A percentile compares a stretch with the other conserved stretches of the same genome.
Conservation (phyloP, 2,329 filamentous ascomycete genomes). For the Dactylellina haptotyla region DNA sequence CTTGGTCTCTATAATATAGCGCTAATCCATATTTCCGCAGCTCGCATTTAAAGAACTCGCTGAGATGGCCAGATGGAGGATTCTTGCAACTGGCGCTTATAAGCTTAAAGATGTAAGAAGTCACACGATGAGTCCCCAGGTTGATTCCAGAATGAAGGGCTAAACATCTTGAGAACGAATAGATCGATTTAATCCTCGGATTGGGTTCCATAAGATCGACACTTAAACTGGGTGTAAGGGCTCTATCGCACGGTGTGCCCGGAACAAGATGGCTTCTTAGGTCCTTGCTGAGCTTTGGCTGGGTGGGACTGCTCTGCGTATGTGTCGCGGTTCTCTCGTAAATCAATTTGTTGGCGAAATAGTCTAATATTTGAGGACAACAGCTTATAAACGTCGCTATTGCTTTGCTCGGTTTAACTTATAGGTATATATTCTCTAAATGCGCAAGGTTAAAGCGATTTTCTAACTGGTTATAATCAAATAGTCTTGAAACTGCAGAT, state of each 20-base stretch:
- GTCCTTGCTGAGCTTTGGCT: constrained; percentile 1
- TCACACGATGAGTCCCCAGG: too few relatives aligned
- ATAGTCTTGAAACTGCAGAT: constrained; percentile 1
- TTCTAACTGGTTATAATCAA: background rate
- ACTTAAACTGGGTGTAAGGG: constrained; percentile 1
- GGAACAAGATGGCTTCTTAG: background rate
- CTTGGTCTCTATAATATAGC: background rate
- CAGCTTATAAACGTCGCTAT: constrained; percentile 13
- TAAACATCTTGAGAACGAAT: background rate
- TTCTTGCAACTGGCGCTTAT: constrained; percentile 1
- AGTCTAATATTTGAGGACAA: background rate
- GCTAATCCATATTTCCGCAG: background rate
- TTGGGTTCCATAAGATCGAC: constrained; percentile 12
- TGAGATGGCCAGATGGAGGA: constrained; percentile 17
- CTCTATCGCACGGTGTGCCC: background rate
- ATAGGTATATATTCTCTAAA: background rate
- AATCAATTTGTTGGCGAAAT: background rate
- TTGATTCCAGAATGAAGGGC: background rate
- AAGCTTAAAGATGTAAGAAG: constrained; percentile 15
- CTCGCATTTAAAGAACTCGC: constrained; percentile 17
- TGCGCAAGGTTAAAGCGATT: background rate
- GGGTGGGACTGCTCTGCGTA: constrained; percentile 11
- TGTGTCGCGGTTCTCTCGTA: background rate
- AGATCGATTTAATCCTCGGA: constrained; percentile 16
- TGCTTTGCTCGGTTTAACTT: constrained; percentile 12